Evolutionary conservation across 345 rosid species (phyloP).

Genomic region (Arabidopsis thaliana): DNA sequence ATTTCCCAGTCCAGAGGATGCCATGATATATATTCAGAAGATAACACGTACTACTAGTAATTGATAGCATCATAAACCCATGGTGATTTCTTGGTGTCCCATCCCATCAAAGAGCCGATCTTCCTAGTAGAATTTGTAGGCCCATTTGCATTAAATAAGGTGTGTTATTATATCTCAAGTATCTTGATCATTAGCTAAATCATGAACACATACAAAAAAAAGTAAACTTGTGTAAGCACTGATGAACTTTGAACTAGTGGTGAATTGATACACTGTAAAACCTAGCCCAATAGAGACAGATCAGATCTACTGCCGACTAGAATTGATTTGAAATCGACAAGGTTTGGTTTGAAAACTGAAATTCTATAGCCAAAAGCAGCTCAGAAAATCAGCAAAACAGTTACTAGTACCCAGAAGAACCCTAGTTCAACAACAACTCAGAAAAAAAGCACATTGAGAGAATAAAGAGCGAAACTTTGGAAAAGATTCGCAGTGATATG

Average conservation of each 20-base stretch:
- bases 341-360: conserved; percentile 16
- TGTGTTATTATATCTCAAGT: neutral
- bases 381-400: conserved; percentile 21
- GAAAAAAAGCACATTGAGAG: conserved; percentile 10
- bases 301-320: conserved; percentile 39
- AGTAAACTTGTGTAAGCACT: neutral
- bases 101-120: conserved; percentile 50
- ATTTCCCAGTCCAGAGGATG: conserved; percentile 86
- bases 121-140: conserved; percentile 55
- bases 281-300: conserved; percentile 21
- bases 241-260: conserved; percentile 18
- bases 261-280: conserved; percentile 9
- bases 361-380: conserved; percentile 19
- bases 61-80: conserved; percentile 46
- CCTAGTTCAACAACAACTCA: conserved; percentile 23
- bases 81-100: conserved; percentile 44
- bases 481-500: neutral
- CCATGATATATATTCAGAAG: conserved; percentile 55
- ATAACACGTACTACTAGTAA: conserved; percentile 53
- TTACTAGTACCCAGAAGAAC: conserved; percentile 41
- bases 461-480: neutral
- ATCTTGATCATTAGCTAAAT: conserved; percentile 1
- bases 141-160: conserved; percentile 28
- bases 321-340: conserved; percentile 17
- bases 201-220: neutral